Evolutionary conservation across 257 asterid genomes (phyloP), one percentile per base, ranked within the genome.

Genomic region (Ilex aquifolium): DNA sequence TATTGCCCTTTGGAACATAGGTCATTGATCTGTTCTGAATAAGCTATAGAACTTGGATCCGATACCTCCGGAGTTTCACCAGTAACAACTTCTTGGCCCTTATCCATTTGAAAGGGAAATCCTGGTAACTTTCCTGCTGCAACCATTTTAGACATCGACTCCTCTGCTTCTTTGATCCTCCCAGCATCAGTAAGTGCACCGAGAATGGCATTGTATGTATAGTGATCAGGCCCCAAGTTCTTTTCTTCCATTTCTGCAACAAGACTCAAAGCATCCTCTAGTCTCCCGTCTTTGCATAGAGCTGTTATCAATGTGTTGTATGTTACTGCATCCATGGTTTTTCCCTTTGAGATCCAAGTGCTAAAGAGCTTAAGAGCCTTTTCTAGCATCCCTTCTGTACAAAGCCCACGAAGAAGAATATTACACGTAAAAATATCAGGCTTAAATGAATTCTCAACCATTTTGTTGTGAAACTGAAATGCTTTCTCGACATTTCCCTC

Each of bases 281-380:
- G 72, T 59, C 85, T 80, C 70, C 84, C 80, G 56, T 73, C 96
- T 76, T 82, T 91, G 69, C 91, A 91, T 15, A 88, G 67, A 65
- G 89, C 91, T 36, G 84, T 29, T 71, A 91, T 80, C 63, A 91
- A 64, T 29, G 96, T 91, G 73, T 88, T 91, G 84, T 91, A 91
- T 6, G 87, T 74, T 31, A 91, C 88, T 30, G 77, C 79, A 72
- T 91, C 95, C 39, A 80, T 71, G 44, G 36, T 65, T 60, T 84
- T 91, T 17, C 95, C 96, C 60, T 82, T 84, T 1, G 79, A 73
- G 60, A 76, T 66, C 96, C 95, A 81, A 0, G 80, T 74, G 59
- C 74, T 59, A 65, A 85, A 91, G 72, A 91, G 85, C 48, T 78
- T 80, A 64, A 80, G 63, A 29, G 95, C 97, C 63, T 91, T 91